Conservation (phyloP, 1,284 basidiomycete species). For the Neolentinus lepideus region DNA sequence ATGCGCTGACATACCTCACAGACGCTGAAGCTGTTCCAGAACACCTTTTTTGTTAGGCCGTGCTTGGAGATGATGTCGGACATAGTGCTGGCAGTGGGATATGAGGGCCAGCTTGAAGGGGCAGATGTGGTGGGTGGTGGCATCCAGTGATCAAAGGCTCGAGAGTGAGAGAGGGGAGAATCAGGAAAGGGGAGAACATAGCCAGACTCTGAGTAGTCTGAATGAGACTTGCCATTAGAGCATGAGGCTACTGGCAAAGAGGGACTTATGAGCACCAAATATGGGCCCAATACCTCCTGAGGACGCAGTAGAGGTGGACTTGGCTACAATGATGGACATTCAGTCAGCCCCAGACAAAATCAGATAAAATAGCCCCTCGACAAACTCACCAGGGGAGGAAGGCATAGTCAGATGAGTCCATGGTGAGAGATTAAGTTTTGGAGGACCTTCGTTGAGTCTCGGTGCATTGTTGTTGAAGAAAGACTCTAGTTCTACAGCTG, state of each 20-base stretch:
- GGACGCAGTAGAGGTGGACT: neutral
- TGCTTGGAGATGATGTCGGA: neutral
- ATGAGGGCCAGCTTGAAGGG: neutral
- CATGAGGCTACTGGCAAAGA: neutral
- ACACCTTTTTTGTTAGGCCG: neutral
- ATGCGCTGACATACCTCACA: neutral
- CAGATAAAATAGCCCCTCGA: too few species aligned
- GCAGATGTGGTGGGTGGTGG: neutral
- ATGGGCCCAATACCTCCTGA: neutral
- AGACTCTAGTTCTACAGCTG: too few species aligned
- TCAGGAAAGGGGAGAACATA: neutral
- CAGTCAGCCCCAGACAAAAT: too few species aligned
- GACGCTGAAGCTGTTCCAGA: neutral
- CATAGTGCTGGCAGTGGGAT: neutral
- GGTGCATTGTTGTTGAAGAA: too few species aligned
- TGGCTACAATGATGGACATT: too few species aligned
- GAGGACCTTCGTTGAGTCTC: too few species aligned
- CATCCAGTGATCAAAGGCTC: neutral
- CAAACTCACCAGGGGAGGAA: too few species aligned
- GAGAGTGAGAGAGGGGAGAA: neutral
- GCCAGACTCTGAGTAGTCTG: neutral
- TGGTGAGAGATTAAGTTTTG: too few species aligned
- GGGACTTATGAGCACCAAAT: neutral
- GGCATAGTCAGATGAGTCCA: too few species aligned
- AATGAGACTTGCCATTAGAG: too few species aligned